Evolutionary conservation across 495 filamentous ascomycete genomes (phyloP), one percentile per base, ranked within the genome.

Genomic region (Chaetomium fimeti): DNA sequence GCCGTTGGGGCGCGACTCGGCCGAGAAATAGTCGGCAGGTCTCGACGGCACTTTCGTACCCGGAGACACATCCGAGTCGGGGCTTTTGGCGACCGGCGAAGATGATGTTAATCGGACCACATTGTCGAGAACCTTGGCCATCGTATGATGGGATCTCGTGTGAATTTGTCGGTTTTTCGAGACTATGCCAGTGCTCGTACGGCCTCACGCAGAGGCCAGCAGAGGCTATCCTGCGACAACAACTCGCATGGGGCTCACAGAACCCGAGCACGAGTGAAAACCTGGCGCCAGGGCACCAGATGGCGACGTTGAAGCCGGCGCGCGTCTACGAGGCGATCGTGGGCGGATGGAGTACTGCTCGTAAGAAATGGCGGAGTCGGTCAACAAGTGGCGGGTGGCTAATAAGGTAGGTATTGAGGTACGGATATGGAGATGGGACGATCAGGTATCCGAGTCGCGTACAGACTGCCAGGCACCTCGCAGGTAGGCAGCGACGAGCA

Each of bases 121-220:
- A 78, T 77, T 22, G 52, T 68, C 63, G 53, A 32, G 13, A n/a
- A 49, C 52, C 57, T 61, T 68, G 52, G 72, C 66, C 74, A 75
- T 75, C 63, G 60, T 68, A 65, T 54, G 68, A 15, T 51, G 60
- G 61, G 28, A 54, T 59, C 8, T 5, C 15, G 22, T 28, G 27
- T 51, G 29, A 11, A 29, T 13, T 57, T 16, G 58, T 60, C 32
- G 61, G 45, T 60, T 56, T 53, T 54, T 20, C n/a, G 38, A 28
- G 25, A 62, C 73, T 74, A 71, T 72, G 76, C 77, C 74, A 74
- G 61, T 68, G 74, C 75, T 74, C 69, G 68, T 68, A 69, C 72
- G 76, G 71, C 77, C 78, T 80, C 78, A 64, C 67, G 60, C 59
- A 71, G 76, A 78, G 78, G 76, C 75, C 79, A 75, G 78, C 76